Conservation (phyloP, 306 rosid species). For the Corylus heterophylla region DNA sequence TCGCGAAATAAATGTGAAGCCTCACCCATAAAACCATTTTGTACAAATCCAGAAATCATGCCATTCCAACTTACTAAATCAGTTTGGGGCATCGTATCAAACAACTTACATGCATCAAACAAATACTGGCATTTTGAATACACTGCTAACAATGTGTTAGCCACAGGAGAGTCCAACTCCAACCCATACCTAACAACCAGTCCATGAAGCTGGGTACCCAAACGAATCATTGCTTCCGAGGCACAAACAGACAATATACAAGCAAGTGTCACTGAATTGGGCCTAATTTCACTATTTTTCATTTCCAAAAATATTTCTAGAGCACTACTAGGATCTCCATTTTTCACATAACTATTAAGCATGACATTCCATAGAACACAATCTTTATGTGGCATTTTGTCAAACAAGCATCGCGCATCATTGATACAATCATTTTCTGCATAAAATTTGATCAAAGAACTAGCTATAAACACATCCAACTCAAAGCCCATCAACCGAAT, state of each 20-base stretch:
- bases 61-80: slow-evolving; percentile 76
- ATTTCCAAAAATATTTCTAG: slow-evolving; percentile 49
- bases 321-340: slow-evolving; percentile 51
- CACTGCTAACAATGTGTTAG: slow-evolving; percentile 63
- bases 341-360: slow-evolving; percentile 67
- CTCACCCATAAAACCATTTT: slow-evolving; percentile 58
- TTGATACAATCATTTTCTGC: slow-evolving; percentile 57
- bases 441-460: slow-evolving; percentile 70
- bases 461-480: slow-evolving; percentile 65
- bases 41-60: slow-evolving; percentile 69
- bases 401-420: slow-evolving; percentile 65
- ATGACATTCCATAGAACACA: slow-evolving; percentile 75
- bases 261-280: slow-evolving; percentile 58
- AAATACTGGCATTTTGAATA: slow-evolving; percentile 62
- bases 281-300: slow-evolving; percentile 42
- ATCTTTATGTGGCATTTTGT: slow-evolving; percentile 62
- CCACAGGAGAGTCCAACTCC: slow-evolving; percentile 54
- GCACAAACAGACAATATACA: slow-evolving; percentile 64
- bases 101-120: slow-evolving; percentile 49
- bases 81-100: slow-evolving; percentile 47
- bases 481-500: slow-evolving; percentile 48
- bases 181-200: slow-evolving; percentile 54
- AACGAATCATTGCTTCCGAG: slow-evolving; percentile 42
- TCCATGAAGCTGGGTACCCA: slow-evolving; percentile 79
- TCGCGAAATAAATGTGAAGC: slow-evolving; percentile 48